Evolutionary conservation across 768 basidiomycete species (phyloP).

Genomic region (Strobilomyces confusus): DNA sequence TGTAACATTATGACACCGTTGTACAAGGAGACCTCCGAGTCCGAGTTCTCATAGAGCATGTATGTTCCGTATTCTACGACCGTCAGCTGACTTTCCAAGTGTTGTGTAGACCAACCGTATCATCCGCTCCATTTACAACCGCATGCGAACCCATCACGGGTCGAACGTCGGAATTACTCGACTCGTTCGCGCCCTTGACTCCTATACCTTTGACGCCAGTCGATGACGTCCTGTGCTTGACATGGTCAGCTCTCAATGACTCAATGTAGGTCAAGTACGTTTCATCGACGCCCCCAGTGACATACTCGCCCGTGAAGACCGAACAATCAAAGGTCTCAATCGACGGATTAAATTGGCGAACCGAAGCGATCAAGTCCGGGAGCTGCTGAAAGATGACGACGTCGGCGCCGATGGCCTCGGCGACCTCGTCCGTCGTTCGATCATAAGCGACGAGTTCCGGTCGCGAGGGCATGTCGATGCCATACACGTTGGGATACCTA

Average conservation of each 20-base stretch:
- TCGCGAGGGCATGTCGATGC: conserved; percentile 99
- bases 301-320: conserved; percentile 95
- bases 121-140: conserved; percentile 61
- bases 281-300: conserved; percentile 90
- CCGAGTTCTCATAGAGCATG: conserved; percentile 3
- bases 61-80: not conserved
- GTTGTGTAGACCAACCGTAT: conserved; percentile 79
- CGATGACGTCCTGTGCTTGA: conserved; percentile 48
- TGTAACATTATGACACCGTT: conserved; percentile 8
- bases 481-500: conserved; percentile 93
- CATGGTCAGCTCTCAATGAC: conserved; percentile 75
- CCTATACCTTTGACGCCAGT: conserved; percentile 34
- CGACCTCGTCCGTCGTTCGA: conserved; percentile 68
- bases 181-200: conserved; percentile 30
- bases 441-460: conserved; percentile 85
- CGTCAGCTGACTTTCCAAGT: conserved; percentile 47
- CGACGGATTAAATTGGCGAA: conserved; percentile 75
- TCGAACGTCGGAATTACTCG: conserved; percentile 17
- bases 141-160: conserved; percentile 34
- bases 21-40: not conserved
- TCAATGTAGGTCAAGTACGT: conserved; percentile 76
- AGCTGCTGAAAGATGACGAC: conserved; percentile 95
- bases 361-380: conserved; percentile 79
- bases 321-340: conserved; percentile 90
- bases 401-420: conserved; percentile 86